Evolutionary conservation across 345 rosid genomes (phyloP).

Genomic region (Stellera chamaejasme): DNA sequence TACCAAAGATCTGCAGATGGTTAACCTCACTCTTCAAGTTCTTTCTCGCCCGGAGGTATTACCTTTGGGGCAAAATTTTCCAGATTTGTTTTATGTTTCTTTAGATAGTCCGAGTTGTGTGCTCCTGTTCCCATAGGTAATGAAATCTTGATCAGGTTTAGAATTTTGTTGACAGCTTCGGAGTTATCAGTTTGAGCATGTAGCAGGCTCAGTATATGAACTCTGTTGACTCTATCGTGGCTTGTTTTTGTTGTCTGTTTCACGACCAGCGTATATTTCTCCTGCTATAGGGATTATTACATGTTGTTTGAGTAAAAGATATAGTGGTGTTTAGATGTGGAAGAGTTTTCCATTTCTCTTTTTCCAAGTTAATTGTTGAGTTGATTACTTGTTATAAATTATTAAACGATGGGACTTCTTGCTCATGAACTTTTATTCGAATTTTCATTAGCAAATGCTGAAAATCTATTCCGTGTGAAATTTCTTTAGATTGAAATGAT

Average conservation of each 20-base stretch:
- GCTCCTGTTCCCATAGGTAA: background rate
- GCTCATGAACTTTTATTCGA: too few relatives aligned
- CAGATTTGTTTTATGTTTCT: background rate
- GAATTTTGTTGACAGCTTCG: background rate
- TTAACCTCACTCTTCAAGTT: conserved; percentile 92
- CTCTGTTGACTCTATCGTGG: background rate
- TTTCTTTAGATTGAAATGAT: too few relatives aligned
- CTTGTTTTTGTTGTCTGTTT: background rate
- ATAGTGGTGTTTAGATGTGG: too few relatives aligned
- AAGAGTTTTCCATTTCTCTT: too few relatives aligned
- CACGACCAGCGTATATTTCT: too few relatives aligned
- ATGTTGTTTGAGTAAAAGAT: too few relatives aligned
- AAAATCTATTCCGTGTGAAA: too few relatives aligned
- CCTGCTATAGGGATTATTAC: too few relatives aligned
- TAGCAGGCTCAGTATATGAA: background rate
- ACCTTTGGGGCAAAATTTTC: background rate
- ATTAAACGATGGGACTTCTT: too few relatives aligned
- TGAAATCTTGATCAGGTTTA: background rate
- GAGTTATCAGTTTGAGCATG: background rate
- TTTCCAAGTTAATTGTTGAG: too few relatives aligned
- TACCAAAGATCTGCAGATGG: conserved; percentile 99
- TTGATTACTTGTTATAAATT: too few relatives aligned
- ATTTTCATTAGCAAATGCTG: too few relatives aligned
- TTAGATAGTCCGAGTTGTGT: background rate
- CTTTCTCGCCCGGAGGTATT: conserved; percentile 86